Evolutionary conservation across 768 basidiomycete species (phyloP).

Genomic region (Zangia roseola): DNA sequence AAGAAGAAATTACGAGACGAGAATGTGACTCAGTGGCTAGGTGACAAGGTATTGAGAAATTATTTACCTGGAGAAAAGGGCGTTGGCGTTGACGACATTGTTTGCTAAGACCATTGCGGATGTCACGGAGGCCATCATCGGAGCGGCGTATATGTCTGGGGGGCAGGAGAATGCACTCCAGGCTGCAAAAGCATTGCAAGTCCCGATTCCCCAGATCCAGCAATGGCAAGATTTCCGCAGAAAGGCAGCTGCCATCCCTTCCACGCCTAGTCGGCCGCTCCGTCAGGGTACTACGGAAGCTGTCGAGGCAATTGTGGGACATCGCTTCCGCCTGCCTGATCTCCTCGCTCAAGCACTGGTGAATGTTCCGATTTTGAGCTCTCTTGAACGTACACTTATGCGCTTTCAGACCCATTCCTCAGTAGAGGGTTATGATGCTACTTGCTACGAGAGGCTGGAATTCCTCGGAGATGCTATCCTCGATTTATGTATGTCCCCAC

Average conservation of each 20-base stretch:
- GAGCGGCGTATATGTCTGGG: slow-evolving; percentile 75
- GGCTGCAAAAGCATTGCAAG: slow-evolving; percentile 59
- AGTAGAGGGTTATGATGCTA: slow-evolving; percentile 50
- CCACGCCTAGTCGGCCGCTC: slow-evolving; percentile 44
- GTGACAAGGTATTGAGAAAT: slow-evolving; percentile 62
- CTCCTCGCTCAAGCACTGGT: slow-evolving; percentile 76
- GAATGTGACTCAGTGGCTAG: slow-evolving; percentile 53
- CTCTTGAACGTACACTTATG: slow-evolving; percentile 7
- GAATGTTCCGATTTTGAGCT: slow-evolving; percentile 16
- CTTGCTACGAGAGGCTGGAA: slow-evolving; percentile 73
- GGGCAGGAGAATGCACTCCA: slow-evolving; percentile 66
- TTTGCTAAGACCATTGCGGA: slow-evolving; percentile 70
- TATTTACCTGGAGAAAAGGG: slow-evolving; percentile 1
- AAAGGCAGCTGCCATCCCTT: slow-evolving; percentile 45
- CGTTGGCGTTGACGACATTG: slow-evolving; percentile 11
- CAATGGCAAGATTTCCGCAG: slow-evolving; percentile 69
- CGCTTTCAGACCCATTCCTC: slow-evolving; percentile 63
- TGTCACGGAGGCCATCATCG: slow-evolving; percentile 82
- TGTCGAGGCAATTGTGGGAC: slow-evolving; percentile 64
- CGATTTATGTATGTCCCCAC: slow-evolving; percentile 63
- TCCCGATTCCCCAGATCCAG: slow-evolving; percentile 63
- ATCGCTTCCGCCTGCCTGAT: slow-evolving; percentile 58
- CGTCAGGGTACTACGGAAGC: slow-evolving; percentile 48
- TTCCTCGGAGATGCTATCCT: slow-evolving; percentile 86
- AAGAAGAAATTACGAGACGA: slow-evolving; percentile 45